These are phyloP conservation scores for Dichomitus squalens DNA, from an alignment of 1,284 basidiomycete species.

Conservation along the genomic window DNA sequence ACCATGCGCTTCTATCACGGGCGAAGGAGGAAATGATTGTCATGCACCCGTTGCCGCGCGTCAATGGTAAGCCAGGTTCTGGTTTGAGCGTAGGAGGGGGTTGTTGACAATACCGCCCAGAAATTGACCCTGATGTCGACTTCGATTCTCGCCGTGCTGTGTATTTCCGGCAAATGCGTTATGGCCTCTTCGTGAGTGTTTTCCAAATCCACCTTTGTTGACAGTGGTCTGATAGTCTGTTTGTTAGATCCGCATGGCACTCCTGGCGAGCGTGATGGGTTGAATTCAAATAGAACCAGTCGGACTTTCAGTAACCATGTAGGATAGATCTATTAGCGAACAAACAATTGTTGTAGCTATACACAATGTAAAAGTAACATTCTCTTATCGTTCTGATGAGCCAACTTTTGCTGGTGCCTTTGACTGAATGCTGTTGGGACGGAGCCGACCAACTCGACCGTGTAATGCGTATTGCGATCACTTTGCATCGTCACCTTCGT, in stretches of 20 bases:
- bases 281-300: slow-evolving; percentile 22
- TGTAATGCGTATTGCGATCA: too few relatives aligned
- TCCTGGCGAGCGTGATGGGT: slow-evolving; percentile 70
- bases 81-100: neutral
- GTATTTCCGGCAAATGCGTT: slow-evolving; percentile 99
- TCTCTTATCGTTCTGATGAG: too few relatives aligned
- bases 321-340: too few relatives aligned
- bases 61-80: slow-evolving; percentile 62
- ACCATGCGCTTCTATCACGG: slow-evolving; percentile 89
- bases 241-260: slow-evolving; percentile 73
- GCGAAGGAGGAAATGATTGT: slow-evolving; percentile 98
- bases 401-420: too few relatives aligned
- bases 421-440: too few relatives aligned
- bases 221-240: neutral
- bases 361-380: too few relatives aligned
- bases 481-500: too few relatives aligned
- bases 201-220: neutral
- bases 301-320: neutral
- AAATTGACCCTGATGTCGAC: slow-evolving; percentile 98
- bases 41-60: slow-evolving; percentile 95
- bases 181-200: slow-evolving; percentile 90
- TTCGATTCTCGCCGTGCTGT: slow-evolving; percentile 94
- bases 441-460: too few relatives aligned
- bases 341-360: too few relatives aligned
- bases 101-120: slow-evolving; percentile 40